Evolutionary conservation across 2,329 filamentous ascomycete genomes (phyloP).

Genomic region (Didymellaceae sp.): DNA sequence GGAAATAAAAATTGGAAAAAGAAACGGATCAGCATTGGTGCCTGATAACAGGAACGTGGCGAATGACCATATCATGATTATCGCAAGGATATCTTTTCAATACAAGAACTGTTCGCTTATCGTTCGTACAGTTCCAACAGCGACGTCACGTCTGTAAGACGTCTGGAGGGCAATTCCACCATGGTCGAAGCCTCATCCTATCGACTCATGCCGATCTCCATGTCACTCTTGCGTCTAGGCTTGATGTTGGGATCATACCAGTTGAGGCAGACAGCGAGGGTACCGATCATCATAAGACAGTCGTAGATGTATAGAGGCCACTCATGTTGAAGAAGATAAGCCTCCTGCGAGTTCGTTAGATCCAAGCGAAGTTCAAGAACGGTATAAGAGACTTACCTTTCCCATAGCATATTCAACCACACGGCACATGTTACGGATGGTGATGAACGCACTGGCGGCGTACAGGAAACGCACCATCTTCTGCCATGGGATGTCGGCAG

Average conservation of each 20-base stretch:
- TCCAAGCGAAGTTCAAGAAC: no score
- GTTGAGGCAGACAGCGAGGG: slow-evolving; percentile 29
- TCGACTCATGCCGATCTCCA: slow-evolving; percentile 25
- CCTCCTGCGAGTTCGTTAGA: slow-evolving; percentile 27
- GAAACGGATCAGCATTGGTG: no score
- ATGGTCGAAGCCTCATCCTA: slow-evolving; percentile 13
- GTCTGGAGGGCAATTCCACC: neutral
- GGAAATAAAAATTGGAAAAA: no score
- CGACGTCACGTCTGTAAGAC: slow-evolving; percentile 9
- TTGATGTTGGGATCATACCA: slow-evolving; percentile 40
- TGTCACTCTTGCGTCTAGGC: slow-evolving; percentile 24
- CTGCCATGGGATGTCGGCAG: slow-evolving; percentile 41
- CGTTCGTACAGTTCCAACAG: slow-evolving; percentile 17
- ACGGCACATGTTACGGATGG: slow-evolving; percentile 56
- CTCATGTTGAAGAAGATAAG: slow-evolving; percentile 34
- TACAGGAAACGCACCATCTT: slow-evolving; percentile 48
- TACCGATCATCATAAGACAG: slow-evolving; percentile 35
- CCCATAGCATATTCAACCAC: slow-evolving; percentile 55
- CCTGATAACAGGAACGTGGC: no score
- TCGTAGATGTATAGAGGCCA: slow-evolving; percentile 40
- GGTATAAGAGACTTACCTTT: slow-evolving; percentile 20
- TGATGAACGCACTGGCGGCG: slow-evolving; percentile 50
- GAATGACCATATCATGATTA: no score
- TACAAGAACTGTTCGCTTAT: neutral
- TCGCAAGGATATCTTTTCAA: no score